phyloP scores from a whole-genome alignment of 2,329 filamentous ascomycete genomes.

The Colletotrichum tofieldiae region DNA sequence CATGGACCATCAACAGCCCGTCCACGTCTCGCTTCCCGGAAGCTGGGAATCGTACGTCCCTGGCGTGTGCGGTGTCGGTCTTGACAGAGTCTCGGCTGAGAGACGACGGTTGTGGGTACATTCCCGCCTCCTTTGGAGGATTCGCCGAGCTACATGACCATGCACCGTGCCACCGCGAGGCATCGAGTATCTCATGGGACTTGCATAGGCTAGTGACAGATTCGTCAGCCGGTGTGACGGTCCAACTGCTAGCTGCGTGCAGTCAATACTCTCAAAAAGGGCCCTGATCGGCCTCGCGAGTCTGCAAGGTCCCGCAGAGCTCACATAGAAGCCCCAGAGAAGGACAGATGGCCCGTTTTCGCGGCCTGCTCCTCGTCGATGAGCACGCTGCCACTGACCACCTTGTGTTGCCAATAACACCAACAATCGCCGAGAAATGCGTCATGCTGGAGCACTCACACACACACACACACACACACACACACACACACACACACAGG shows the following conservation, averaged over 20 bases:
- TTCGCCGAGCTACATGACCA: constrained; percentile 21
- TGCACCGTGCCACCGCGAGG: constrained; percentile 17
- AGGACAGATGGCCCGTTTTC: constrained; percentile 32
- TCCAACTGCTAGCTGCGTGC: constrained; percentile 37
- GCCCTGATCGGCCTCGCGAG: constrained; percentile 32
- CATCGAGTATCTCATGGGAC: constrained; percentile 25
- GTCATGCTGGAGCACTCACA: not conserved
- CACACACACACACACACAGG: not conserved
- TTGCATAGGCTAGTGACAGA: constrained; percentile 37
- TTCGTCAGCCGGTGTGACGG: constrained; percentile 41
- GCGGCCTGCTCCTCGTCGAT: constrained; percentile 20
- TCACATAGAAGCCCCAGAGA: constrained; percentile 32
- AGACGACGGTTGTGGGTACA: not conserved
- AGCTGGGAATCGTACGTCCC: constrained; percentile 17
- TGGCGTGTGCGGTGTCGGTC: constrained; percentile 22
- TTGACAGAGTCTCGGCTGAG: constrained; percentile 26
- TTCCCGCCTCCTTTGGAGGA: constrained; percentile 10
- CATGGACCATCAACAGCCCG: not conserved
- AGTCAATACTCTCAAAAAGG: constrained; percentile 7
- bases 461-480: not conserved
- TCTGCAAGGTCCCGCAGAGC: constrained; percentile 40
- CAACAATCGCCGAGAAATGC: not conserved
- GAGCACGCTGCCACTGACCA: constrained; percentile 1
- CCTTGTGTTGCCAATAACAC: not conserved
- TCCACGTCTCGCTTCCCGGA: constrained; percentile 8